Base-by-base conservation (phyloP, 1,284 basidiomycete genomes). In the Pisolithus thermaeus region DNA sequence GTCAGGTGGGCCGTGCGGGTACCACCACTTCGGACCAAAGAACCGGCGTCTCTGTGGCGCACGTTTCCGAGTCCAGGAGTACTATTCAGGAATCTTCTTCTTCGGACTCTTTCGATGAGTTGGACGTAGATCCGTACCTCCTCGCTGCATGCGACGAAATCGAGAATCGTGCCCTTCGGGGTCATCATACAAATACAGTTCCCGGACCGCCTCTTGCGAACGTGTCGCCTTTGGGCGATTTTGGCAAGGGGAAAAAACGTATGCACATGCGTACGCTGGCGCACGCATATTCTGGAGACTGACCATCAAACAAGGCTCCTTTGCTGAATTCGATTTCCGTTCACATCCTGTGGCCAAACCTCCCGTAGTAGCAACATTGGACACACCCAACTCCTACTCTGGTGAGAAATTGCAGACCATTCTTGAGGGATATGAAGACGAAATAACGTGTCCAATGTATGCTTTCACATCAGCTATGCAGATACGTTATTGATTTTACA, bases 391-490 rank as follows among this genome's bases (percentile, higher is more conserved):
- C 48, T 58, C 51, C 1, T 51, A 55, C n/a, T 7, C 39, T 47
- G 56, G 45, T n/a, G 52, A 54, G 25, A 47, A 43, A 11, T 25
- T 66, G 27, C 50, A 49, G 47, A 49, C 36, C 43, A 55, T 70
- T 23, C 51, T 80, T 44, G 65, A 65, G 6, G 63, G 57, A 23
- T 75, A 76, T 45, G 78, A 79, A 60, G 70, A 75, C 40, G 80
- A 82, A 54, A 59, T 81, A 44, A 76, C 64, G 22, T 82, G 80
- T 59, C 76, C 80, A 5, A 78, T 82, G 80, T 81, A 61, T 44
- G 78, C 70, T 30, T 42, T 49, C 16, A 39, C 40, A 16, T 1
- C 46, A 32, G 32, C 16, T 30, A 6, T 30, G 25, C 46, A 8
- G 36, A 43, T 27, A 16, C 40, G 38, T 52, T 49, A 59, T 8